These are phyloP conservation scores for Pseudocercospora fuligena DNA, from an alignment of 2,329 filamentous ascomycete species.

Conservation along the genomic window DNA sequence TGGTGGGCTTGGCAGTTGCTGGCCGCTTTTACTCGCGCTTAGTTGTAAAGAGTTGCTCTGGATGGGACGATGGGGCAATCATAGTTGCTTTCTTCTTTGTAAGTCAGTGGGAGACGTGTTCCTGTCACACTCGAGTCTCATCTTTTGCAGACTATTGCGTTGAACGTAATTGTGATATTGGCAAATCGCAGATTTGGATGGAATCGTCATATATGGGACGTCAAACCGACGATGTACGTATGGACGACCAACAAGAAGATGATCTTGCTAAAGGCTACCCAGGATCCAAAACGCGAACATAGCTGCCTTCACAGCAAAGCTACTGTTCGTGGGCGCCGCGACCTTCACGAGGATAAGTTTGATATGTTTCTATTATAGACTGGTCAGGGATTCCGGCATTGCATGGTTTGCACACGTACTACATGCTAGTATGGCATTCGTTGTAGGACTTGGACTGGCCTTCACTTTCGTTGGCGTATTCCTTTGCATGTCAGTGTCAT, in stretches of 20 bases:
- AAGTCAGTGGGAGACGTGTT: neutral
- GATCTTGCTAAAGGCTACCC: neutral
- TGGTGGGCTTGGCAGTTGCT: constrained; percentile 44
- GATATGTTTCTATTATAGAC: constrained; percentile 53
- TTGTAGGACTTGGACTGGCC: constrained; percentile 44
- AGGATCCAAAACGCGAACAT: constrained; percentile 39
- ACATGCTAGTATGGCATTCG: constrained; percentile 46
- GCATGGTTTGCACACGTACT: constrained; percentile 47
- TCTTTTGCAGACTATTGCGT: constrained; percentile 38
- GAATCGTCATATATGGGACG: constrained; percentile 51
- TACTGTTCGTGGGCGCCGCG: constrained; percentile 48
- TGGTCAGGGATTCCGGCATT: constrained; percentile 48
- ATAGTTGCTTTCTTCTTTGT: constrained; percentile 39
- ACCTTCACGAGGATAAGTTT: constrained; percentile 52
- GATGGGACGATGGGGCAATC: constrained; percentile 50
- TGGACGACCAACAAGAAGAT: neutral
- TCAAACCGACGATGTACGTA: constrained; percentile 31
- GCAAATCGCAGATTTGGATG: constrained; percentile 49
- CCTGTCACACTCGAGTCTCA: neutral
- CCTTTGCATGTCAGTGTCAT: constrained; percentile 41
- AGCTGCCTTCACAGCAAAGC: constrained; percentile 49
- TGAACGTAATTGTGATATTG: constrained; percentile 47
- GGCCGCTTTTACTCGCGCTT: constrained; percentile 49
- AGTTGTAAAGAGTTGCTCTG: constrained; percentile 49
- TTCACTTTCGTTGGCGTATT: constrained; percentile 47